Base-by-base conservation (phyloP, 768 basidiomycete genomes). In the Coprinopsis marcescibilis region DNA sequence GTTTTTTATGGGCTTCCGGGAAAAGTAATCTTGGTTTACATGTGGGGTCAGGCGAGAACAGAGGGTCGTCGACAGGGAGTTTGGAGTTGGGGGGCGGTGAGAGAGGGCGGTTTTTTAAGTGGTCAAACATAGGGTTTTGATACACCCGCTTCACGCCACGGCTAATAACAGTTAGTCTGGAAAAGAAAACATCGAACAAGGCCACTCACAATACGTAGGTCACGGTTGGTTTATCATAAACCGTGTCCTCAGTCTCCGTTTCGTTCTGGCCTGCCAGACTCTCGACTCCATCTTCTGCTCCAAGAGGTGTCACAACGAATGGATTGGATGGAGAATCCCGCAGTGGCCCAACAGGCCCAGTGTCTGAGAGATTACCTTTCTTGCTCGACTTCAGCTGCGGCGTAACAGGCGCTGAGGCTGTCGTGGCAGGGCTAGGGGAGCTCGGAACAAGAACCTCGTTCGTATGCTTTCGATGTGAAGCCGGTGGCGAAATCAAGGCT, bases 291-390 rank as follows among this genome's bases (percentile, higher is more conserved):
- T 67, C 63, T 3, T 69, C 68, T 10, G 46, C 58, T 6, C 59
- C 56, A 30, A 60, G 53, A 14, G 71, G 68, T 1, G 72, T 72
- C 20, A 63, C 66, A 10, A 87, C 69, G 68, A 88, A 87, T 0
- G 85, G 85, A 48, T 87, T 87, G 51, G 81, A 72, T 1, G 83
- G 84, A 2, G 83, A 82, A 60, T 85, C 83, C 58, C 40, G 65
- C 61, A 34, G 70, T 65, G 23, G 13, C 7, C 8, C 15, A 6
- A 36, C 17, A 27, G 24, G 41, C 56, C 56, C 32, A 60, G 60
- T 52, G 58, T 52, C 32, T 43, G 56, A 49, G 53, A 58, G 45
- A 15, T 49, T 45, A 8, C 53, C 52, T 12, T 59, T 67, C 13
- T 58, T 57, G 40, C 65, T 68, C 1, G 70, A 59, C 5, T 73